Evolutionary conservation across 2,329 filamentous ascomycete genomes (phyloP).

Genomic region (Periglandula ipomoeae): DNA sequence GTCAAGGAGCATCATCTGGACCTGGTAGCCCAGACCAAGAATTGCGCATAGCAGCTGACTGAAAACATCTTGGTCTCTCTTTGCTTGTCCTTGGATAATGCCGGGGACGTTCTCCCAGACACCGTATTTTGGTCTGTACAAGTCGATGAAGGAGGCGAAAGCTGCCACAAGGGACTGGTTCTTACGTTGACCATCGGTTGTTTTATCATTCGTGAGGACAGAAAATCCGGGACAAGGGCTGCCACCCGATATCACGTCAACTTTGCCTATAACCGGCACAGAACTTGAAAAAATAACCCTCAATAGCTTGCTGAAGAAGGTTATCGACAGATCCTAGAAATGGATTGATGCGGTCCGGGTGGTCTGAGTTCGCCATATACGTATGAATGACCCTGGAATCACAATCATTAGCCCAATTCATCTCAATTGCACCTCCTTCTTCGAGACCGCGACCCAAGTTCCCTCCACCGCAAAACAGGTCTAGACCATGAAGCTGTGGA

Average conservation of each 20-base stretch:
- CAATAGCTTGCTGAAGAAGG: constrained; percentile 46
- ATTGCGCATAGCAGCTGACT: constrained; percentile 64
- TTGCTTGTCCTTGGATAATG: constrained; percentile 44
- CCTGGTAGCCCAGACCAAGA: constrained; percentile 70
- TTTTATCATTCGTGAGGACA: constrained; percentile 46
- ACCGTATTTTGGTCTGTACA: constrained; percentile 66
- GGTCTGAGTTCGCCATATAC: constrained; percentile 56
- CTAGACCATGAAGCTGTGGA: constrained; percentile 48
- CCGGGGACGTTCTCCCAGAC: constrained; percentile 67
- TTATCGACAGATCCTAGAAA: constrained; percentile 68
- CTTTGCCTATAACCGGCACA: constrained; percentile 50
- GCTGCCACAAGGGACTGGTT: constrained; percentile 73
- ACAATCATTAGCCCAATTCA: constrained; percentile 61
- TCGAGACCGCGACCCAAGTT: constrained; percentile 70
- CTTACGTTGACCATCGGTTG: constrained; percentile 45
- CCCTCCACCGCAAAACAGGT: constrained; percentile 71
- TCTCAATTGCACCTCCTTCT: constrained; percentile 56
- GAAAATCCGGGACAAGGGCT: constrained; percentile 76
- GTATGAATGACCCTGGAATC: constrained; percentile 57
- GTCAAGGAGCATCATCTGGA: constrained; percentile 57
- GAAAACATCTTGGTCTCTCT: constrained; percentile 53
- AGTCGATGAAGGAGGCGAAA: constrained; percentile 64
- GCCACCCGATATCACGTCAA: constrained; percentile 63
- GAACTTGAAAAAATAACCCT: constrained; percentile 34
- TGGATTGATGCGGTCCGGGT: constrained; percentile 34